phyloP scores from a whole-genome alignment of 2,329 filamentous ascomycete genomes.

The Stachybotrys chlorohalonatus region DNA sequence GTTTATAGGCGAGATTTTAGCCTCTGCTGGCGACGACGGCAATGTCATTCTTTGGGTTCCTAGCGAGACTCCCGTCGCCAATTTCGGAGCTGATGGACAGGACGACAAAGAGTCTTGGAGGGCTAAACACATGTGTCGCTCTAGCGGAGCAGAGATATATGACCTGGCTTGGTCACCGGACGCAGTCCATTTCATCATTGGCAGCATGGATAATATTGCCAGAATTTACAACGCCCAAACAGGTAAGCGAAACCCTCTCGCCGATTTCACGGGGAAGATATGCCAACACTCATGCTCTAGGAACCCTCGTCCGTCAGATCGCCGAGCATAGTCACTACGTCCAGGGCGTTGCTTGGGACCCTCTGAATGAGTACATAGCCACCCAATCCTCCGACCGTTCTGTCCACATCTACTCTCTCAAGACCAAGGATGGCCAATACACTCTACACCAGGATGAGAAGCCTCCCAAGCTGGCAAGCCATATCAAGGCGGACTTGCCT shows the following conservation, averaged over 20 bases:
- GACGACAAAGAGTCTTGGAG: constrained; percentile 98
- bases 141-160: constrained; percentile 92
- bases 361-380: constrained; percentile 93
- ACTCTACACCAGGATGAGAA: constrained; percentile 60
- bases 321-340: constrained; percentile 98
- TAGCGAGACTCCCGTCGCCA: constrained; percentile 60
- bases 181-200: constrained; percentile 89
- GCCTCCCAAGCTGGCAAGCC: constrained; percentile 72
- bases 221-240: constrained; percentile 92
- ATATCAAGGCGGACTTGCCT: constrained; percentile 79
- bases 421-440: constrained; percentile 93
- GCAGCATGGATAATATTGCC: constrained; percentile 98
- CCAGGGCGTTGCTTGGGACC: constrained; percentile 97
- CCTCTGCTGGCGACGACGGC: constrained; percentile 92
- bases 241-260: constrained; percentile 42
- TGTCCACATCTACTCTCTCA: constrained; percentile 93
- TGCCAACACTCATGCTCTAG: constrained; percentile 16
- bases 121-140: constrained; percentile 95
- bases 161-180: constrained; percentile 99
- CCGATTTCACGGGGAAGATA: not conserved
- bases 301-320: constrained; percentile 74
- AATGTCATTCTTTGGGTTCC: constrained; percentile 96
- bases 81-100: constrained; percentile 72
- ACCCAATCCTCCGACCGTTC: constrained; percentile 97
- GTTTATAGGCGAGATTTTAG: constrained; percentile 72